phyloP scores from a whole-genome alignment of 495 filamentous ascomycete species.

The Daldinia vernicosa region DNA sequence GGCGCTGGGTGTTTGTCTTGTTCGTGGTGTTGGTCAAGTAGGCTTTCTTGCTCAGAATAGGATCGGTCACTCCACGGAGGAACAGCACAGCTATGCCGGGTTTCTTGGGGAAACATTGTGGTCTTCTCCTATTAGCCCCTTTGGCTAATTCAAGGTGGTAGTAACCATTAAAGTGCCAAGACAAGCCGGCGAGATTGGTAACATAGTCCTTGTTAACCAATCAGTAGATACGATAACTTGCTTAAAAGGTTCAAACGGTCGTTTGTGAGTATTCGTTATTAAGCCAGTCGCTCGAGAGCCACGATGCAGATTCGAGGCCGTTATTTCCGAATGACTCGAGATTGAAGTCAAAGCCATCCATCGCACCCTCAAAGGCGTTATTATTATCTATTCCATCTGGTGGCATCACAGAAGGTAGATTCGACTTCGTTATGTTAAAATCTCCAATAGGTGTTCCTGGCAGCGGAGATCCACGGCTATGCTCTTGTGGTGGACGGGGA shows the following conservation, averaged over 20 bases:
- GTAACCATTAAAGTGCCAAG: conserved; percentile 27
- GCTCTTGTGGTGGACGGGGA: conserved; percentile 30
- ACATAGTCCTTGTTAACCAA: background rate
- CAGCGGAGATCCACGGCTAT: conserved; percentile 35
- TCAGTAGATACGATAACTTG: background rate
- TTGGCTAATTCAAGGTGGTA: conserved; percentile 25
- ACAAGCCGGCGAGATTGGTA: background rate
- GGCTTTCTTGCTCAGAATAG: background rate
- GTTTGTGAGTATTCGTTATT: conserved; percentile 43
- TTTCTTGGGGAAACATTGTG: background rate
- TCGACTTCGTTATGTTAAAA: conserved; percentile 36
- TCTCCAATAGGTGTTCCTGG: conserved; percentile 37
- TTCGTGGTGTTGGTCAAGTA: background rate
- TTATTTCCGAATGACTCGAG: conserved; percentile 47
- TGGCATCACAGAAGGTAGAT: conserved; percentile 40
- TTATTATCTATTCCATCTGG: conserved; percentile 45
- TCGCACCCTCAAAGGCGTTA: conserved; percentile 51
- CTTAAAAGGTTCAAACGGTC: conserved; percentile 33
- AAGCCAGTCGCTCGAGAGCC: conserved; percentile 49
- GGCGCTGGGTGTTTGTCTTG: background rate
- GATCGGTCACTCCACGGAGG: background rate
- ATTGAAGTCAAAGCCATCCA: conserved; percentile 49
- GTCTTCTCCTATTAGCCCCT: conserved; percentile 6
- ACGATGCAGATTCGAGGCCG: conserved; percentile 43
- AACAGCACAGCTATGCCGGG: background rate